Base-by-base conservation (phyloP, 495 filamentous ascomycete genomes). In the Chaetomium tenue region DNA sequence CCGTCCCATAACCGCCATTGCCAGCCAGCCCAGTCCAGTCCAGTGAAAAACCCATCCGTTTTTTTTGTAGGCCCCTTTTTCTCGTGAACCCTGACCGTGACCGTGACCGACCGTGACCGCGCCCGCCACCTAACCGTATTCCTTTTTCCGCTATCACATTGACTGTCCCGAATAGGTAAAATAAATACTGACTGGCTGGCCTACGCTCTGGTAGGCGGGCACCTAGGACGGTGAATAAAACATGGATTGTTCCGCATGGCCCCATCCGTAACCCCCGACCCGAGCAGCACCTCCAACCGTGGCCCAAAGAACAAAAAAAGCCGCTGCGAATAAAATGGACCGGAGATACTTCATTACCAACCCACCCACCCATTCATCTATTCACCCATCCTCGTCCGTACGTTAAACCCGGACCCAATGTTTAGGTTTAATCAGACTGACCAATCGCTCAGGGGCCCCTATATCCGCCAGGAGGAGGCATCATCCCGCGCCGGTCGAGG, bases 401-500 rank as follows among this genome's bases (percentile, higher is more conserved):
- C 57, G 33, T 12, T 16, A 28, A 16, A 47, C 1, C 16, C 16
- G 28, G 26, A 8, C 25, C 18, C 9, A 37, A 37, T 37, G 33
- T 37, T 3, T 37, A 8, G 12, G 3, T n/a, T 13, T 2, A 18
- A 46, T 46, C 9, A 11, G 11, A 15, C 9, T 12, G 16, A 58
- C 22, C 26, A 37, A 2, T 37, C 37, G 5, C 22, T 46, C 23
- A 63, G 26, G 52, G 61, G 1, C 64, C 62, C 42, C 62, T 18
- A 23, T 64, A 64, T 0, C 22, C 47, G 5, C 61, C 53, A 4
- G 59, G 44, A 15, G 65, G 66, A 26, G 66, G 66, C 58, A 68
- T 50, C 62, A 68, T 61, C 0, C 66, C 66, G n/a, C 66, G 63
- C 11, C 66, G 42, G n/a, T 64, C 66, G 50, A 68, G 42, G 3